Evolutionary conservation across 176 grass and related monocot genomes (phyloP).

Genomic region (Eremochloa ophiuroides): DNA sequence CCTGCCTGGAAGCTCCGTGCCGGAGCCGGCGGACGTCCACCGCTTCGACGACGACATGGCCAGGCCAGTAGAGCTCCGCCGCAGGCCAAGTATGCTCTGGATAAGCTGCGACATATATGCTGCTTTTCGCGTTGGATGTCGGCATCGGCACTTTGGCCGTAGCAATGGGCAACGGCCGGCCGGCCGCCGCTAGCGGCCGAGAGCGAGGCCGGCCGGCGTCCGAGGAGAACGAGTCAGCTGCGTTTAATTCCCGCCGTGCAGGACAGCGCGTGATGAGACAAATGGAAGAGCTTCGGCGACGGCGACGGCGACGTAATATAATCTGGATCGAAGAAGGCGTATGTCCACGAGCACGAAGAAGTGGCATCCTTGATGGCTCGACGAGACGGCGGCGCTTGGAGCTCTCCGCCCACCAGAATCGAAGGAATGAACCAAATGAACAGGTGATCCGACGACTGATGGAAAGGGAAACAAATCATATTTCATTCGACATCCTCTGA

Average conservation of each 20-base stretch:
- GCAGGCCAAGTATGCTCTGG: not conserved
- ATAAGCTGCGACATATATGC: not conserved
- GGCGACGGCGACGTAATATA: not conserved
- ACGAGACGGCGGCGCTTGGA: not conserved
- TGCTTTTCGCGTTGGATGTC: not conserved
- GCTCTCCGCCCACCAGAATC: not conserved
- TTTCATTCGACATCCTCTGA: not conserved
- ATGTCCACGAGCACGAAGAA: not conserved
- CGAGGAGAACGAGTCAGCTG: constrained; percentile 8
- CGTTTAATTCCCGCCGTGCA: not conserved
- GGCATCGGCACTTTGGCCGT: not conserved
- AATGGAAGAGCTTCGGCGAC: constrained; percentile 28
- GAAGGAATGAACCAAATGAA: not conserved
- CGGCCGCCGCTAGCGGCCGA: not conserved
- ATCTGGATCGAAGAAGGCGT: not conserved
- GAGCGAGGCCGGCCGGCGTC: not conserved
- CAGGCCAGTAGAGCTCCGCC: not conserved
- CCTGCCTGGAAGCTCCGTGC: constrained; percentile 6
- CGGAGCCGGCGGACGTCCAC: constrained; percentile 31
- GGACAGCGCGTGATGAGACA: constrained; percentile 26
- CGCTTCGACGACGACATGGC: constrained; percentile 41
- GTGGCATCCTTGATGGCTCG: not conserved
- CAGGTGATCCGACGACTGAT: not conserved
- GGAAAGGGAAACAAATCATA: not conserved
- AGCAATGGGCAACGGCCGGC: constrained; percentile 24